These are phyloP conservation scores for Thalassiosira livingstoniorum DNA, from an alignment of 352 stramenopile species.

Conservation along the genomic window DNA sequence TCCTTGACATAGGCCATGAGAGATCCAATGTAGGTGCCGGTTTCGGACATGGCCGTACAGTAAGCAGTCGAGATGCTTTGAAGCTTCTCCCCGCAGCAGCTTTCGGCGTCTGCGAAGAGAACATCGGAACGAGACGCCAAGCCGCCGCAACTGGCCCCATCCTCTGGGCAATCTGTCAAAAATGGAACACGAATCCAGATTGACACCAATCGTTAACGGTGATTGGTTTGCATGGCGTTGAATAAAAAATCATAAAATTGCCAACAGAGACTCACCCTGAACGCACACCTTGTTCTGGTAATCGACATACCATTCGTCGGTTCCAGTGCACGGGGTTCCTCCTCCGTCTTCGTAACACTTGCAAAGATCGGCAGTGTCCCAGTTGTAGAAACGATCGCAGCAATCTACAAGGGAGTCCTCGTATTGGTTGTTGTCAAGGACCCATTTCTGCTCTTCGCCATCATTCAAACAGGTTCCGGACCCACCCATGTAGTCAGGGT, in stretches of 20 bases:
- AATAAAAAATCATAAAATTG: too few relatives aligned
- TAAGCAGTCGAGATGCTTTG: not conserved
- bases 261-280: too few relatives aligned
- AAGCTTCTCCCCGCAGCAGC: not conserved
- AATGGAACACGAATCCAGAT: too few relatives aligned
- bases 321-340: not conserved
- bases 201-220: too few relatives aligned
- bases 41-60: not conserved
- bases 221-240: too few relatives aligned
- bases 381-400: not conserved
- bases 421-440: not conserved
- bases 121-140: not conserved
- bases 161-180: too few relatives aligned
- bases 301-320: not conserved
- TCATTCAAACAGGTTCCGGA: conserved; percentile 3
- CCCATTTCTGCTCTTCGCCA: not conserved
- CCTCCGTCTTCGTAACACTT: not conserved
- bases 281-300: too few relatives aligned
- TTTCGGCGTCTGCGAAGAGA: not conserved
- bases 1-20: too few relatives aligned
- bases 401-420: not conserved
- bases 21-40: not conserved
- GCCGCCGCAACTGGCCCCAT: too few relatives aligned
- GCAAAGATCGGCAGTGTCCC: not conserved
- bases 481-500: not conserved